Evolutionary conservation across 2,329 filamentous ascomycete genomes (phyloP).

Genomic region (Penicillium fuscoglaucum): DNA sequence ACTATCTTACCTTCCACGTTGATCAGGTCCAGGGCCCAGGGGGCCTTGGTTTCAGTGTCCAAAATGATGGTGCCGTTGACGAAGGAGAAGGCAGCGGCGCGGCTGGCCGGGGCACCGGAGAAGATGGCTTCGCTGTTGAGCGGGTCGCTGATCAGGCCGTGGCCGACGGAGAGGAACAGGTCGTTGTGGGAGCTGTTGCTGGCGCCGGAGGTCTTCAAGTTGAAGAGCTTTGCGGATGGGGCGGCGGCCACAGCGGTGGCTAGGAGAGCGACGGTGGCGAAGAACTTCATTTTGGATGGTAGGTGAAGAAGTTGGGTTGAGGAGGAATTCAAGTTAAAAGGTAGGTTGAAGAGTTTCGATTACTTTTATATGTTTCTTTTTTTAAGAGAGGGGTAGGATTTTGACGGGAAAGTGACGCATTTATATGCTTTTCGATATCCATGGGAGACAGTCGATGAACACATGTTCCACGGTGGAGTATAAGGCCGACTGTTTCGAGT

Average conservation of each 20-base stretch:
- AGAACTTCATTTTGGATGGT: conserved; percentile 29
- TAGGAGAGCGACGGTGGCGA: conserved; percentile 31
- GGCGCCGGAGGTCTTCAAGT: conserved; percentile 20
- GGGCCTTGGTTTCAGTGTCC: conserved; percentile 7
- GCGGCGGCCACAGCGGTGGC: conserved; percentile 29
- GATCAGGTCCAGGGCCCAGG: conserved; percentile 18
- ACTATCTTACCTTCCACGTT: conserved; percentile 2
- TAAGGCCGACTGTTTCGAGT: conserved; percentile 2
- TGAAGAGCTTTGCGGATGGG: conserved; percentile 23
- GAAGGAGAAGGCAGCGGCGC: conserved; percentile 16
- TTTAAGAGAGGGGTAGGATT: neutral
- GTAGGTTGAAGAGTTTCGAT: neutral
- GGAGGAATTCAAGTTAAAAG: neutral
- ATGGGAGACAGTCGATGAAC: neutral
- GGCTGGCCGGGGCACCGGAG: conserved; percentile 3
- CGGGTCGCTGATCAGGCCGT: conserved; percentile 13
- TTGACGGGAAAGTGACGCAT: conserved; percentile 8
- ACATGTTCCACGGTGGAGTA: conserved; percentile 10
- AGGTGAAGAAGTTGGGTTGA: neutral
- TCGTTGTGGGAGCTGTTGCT: conserved; percentile 19
- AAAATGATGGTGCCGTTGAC: conserved; percentile 17
- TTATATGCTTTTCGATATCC: conserved; percentile 2
- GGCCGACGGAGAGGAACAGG: conserved; percentile 15
- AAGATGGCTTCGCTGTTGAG: conserved; percentile 21
- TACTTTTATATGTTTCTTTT: neutral